Evolutionary conservation across 1,139 yeast genomes (phyloP).

Genomic region (Komagataea norvegica): DNA sequence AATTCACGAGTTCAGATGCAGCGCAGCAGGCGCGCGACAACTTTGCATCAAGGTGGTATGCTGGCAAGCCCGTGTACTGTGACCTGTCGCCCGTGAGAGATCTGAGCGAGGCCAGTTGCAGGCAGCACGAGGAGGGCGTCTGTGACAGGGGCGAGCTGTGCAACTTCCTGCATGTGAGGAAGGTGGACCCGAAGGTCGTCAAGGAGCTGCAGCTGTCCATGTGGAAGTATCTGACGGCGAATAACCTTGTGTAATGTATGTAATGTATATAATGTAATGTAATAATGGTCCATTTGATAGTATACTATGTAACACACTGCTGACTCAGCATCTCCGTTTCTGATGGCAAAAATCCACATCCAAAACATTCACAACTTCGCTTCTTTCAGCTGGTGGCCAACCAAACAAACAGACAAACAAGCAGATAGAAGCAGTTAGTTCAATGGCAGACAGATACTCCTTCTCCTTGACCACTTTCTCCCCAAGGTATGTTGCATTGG

Average conservation of each 20-base stretch:
- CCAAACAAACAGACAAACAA: background rate
- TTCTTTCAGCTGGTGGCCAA: constrained; percentile 8
- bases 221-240: constrained; percentile 24
- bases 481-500: constrained; percentile 63
- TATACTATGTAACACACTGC: too few species aligned
- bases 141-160: constrained; percentile 81
- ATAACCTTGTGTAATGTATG: too few species aligned
- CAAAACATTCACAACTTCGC: background rate
- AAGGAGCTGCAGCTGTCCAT: constrained; percentile 37
- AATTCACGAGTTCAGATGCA: constrained; percentile 47
- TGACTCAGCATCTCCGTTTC: background rate
- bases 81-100: constrained; percentile 74
- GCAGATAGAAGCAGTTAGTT: background rate
- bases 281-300: too few species aligned
- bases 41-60: constrained; percentile 80
- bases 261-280: too few species aligned
- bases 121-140: constrained; percentile 53
- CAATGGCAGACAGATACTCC: constrained; percentile 96
- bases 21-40: constrained; percentile 59
- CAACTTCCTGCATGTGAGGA: constrained; percentile 78
- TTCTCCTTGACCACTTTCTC: constrained; percentile 95
- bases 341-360: constrained; percentile 3
- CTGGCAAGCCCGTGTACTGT: constrained; percentile 72
- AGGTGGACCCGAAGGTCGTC: constrained; percentile 45
- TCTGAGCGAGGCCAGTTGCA: constrained; percentile 71